Conservation (phyloP, 1,284 basidiomycete genomes). For the Macrocybe sp. region DNA sequence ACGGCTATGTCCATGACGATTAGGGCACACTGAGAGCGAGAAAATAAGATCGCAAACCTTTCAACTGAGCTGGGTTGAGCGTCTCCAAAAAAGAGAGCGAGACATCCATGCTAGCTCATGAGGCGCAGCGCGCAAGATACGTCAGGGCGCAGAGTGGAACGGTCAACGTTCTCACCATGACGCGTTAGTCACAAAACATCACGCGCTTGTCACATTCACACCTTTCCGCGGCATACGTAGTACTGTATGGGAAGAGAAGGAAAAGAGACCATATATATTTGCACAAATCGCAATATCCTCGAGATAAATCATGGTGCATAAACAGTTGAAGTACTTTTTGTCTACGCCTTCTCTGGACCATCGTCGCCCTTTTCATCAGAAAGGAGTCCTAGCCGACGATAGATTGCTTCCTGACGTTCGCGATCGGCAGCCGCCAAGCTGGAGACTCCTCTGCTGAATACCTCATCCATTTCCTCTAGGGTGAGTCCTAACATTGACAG, state of each 20-base stretch:
- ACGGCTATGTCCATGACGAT: constrained; percentile 48
- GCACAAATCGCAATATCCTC: too few species aligned
- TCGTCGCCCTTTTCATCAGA: constrained; percentile 14
- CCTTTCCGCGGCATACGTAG: too few species aligned
- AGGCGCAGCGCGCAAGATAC: too few species aligned
- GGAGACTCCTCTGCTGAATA: constrained; percentile 47
- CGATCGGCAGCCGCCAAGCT: constrained; percentile 50
- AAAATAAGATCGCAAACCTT: not conserved
- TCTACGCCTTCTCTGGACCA: too few species aligned
- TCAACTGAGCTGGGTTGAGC: constrained; percentile 2
- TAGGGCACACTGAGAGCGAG: too few species aligned
- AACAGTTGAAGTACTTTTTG: too few species aligned
- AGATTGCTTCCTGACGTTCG: constrained; percentile 50
- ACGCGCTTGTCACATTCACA: constrained; percentile 1
- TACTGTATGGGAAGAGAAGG: too few species aligned
- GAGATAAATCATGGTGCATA: too few species aligned
- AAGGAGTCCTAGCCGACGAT: constrained; percentile 46
- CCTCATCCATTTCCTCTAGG: constrained; percentile 68
- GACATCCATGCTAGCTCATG: not conserved
- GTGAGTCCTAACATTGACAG: constrained; percentile 37
- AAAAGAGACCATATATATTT: too few species aligned
- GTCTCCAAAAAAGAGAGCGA: not conserved
- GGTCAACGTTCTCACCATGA: not conserved
- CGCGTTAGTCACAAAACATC: too few species aligned
- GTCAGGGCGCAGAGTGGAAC: not conserved